These are phyloP conservation scores for Syzygium oleosum DNA, from an alignment of 345 rosid genomes.

Conservation along the genomic window DNA sequence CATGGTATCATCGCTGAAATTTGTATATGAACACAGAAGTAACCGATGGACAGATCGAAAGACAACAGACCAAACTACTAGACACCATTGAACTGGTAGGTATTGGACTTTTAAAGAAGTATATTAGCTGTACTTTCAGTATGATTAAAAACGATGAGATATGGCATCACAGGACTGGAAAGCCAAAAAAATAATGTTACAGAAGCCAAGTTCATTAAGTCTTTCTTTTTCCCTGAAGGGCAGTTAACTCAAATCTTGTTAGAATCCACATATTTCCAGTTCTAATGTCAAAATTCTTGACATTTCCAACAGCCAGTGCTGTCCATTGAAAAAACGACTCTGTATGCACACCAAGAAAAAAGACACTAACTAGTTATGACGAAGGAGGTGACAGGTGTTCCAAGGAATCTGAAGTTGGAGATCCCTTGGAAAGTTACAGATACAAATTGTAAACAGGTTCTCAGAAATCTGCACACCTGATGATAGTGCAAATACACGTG, in stretches of 20 bases:
- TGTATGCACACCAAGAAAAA: not conserved
- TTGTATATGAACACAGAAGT: not conserved
- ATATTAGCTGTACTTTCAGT: not conserved
- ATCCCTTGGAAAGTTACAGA: not conserved
- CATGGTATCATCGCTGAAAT: not conserved
- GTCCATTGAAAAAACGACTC: not conserved
- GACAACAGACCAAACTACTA: not conserved
- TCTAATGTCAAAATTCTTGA: not conserved
- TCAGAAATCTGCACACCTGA: constrained; percentile 39
- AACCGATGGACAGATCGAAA: not conserved
- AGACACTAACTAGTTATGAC: not conserved
- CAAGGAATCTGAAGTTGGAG: not conserved
- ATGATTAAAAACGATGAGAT: not conserved
- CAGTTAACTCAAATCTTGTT: not conserved
- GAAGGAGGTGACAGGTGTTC: not conserved
- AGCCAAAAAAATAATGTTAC: not conserved
- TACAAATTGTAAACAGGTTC: not conserved
- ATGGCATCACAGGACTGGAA: not conserved
- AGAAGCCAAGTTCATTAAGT: not conserved
- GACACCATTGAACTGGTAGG: not conserved
- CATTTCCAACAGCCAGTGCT: not conserved
- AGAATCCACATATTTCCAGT: not conserved
- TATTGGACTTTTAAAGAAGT: not conserved
- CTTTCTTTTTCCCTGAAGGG: not conserved
- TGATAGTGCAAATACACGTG: constrained; percentile 58